Evolutionary conservation across 2,329 filamentous ascomycete species (phyloP), one percentile per base, ranked within the genome.

Genomic region (Epichloe bromicola): DNA sequence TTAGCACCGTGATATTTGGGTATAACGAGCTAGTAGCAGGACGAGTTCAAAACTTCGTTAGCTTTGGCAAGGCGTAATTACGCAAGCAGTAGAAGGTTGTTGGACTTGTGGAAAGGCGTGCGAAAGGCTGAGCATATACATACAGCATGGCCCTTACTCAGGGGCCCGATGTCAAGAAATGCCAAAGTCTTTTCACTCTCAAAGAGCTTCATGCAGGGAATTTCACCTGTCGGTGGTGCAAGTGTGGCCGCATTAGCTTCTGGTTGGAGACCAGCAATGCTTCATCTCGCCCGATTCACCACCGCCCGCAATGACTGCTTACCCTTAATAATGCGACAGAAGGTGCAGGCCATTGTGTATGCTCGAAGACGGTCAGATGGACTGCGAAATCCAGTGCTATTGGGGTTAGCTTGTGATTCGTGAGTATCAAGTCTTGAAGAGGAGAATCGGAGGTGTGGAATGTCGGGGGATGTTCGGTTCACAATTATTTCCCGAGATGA

Each of bases 291-390:
- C 26, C 15, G 12, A 12, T 30, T 37, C 15, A 23, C 5, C 20
- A 15, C 10, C 11, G 20, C 10, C 20, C 19, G 8, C 20, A n/a
- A 12, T 11, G 26, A 12, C 15, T 12, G 57, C 63, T 54, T 63
- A 75, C 91, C 91, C 79, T 95, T 94, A 74, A 98, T 85, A 66
- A 98, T 97, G 70, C 88, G 95, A 78, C 93, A 98, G 74, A 98
- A 98, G 65, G 97, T 88, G 67, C 93, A 98, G 56, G 84, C 52
- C 46, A 46, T 52, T 43, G 44, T 50, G 51, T 51, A 38, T 11
- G 48, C 37, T 20, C 5, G 41, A 36, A 17, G 20, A 37, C 5
- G n/a, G 8, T 10, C 30, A 12, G 10, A 17, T 12, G 23, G 5
- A n/a, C 20, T 26, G n/a, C 19, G 6, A n/a, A 6, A n/a, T 17